Conservation (phyloP, 2,329 filamentous ascomycete genomes). For the Microdochium nivale region DNA sequence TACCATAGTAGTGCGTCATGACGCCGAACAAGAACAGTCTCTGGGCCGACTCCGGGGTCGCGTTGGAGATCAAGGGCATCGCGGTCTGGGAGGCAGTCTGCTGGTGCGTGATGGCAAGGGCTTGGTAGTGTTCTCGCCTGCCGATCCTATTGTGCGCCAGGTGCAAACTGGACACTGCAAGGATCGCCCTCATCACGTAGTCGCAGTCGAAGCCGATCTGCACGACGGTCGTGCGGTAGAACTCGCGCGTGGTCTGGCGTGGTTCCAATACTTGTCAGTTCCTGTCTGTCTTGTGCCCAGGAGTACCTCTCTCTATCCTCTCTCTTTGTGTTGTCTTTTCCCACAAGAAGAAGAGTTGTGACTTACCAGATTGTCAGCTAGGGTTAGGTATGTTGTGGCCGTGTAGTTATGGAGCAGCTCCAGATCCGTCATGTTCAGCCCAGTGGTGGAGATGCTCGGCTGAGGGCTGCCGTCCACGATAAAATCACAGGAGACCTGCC, state of each 20-base stretch:
- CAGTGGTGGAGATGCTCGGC: background rate
- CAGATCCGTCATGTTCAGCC: slow-evolving; percentile 22
- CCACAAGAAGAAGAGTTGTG: background rate
- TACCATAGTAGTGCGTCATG: background rate
- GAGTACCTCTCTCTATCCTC: too few species aligned
- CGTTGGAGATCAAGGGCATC: background rate
- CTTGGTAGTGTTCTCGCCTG: slow-evolving; percentile 16
- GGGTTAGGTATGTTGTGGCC: slow-evolving; percentile 26
- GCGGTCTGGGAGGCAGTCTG: background rate
- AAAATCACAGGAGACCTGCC: background rate
- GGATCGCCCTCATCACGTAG: slow-evolving; percentile 26
- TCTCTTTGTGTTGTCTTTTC: background rate
- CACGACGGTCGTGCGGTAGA: slow-evolving; percentile 27
- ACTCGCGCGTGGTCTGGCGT: slow-evolving; percentile 16
- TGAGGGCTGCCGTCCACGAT: background rate
- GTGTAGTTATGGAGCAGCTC: slow-evolving; percentile 32
- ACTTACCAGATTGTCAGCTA: slow-evolving; percentile 17
- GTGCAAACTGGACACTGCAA: slow-evolving; percentile 29
- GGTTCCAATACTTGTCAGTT: background rate
- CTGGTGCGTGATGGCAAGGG: slow-evolving; percentile 23
- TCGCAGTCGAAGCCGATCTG: slow-evolving; percentile 25
- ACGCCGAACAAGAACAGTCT: background rate
- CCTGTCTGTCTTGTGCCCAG: background rate
- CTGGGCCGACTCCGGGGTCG: background rate
- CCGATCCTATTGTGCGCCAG: slow-evolving; percentile 20